Evolutionary conservation across 176 grass and related monocot species (phyloP), one percentile per base, ranked within the genome.

Genomic region (Tillandsia leiboldiana): DNA sequence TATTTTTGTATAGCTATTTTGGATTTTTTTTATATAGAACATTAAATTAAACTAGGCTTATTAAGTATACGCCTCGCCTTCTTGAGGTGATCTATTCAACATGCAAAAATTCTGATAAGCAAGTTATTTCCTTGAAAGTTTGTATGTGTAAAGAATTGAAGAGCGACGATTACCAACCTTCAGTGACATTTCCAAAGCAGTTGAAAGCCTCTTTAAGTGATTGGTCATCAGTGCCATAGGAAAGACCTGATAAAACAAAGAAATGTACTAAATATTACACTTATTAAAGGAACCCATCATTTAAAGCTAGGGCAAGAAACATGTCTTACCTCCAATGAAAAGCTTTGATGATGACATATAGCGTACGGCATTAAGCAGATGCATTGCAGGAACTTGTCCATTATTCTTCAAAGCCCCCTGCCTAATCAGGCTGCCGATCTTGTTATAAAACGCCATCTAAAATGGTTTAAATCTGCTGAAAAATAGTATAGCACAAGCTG

Each of bases 361-460:
- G 0, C 87, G 82, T 49, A 75, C 66, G 22, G 82, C 73, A 17
- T 77, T 86, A 72, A 92, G 85, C 53, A 93, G 15, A 70, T 68
- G 73, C 8, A 72, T 33, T 11, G 71, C 71, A 73, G 82, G 83
- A 26, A 72, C 64, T 1, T 75, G 72, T 72, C 67, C 48, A 0
- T 53, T 24, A 42, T 63, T 77, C 23, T 33, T 59, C 71, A 97
- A 8, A 66, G 27, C 29, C 3, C 75, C 82, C n/a, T 90, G 79
- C 80, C 89, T 87, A 10, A 90, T 20, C 69, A 93, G 77, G 79
- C 82, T 57, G 11, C 89, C 77, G 1, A 99, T 72, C 79, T 88
- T 99, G 87, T 85, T 85, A 69, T 71, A 77, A 50, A 86, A 88
- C 23, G 89, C 84, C 94, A 99, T 99, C 26, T 52, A 66, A 49